A percentile compares a stretch with the other conserved stretches of the same genome.
Conservation (phyloP, 768 basidiomycete genomes). For the Suillus clintonianus region DNA sequence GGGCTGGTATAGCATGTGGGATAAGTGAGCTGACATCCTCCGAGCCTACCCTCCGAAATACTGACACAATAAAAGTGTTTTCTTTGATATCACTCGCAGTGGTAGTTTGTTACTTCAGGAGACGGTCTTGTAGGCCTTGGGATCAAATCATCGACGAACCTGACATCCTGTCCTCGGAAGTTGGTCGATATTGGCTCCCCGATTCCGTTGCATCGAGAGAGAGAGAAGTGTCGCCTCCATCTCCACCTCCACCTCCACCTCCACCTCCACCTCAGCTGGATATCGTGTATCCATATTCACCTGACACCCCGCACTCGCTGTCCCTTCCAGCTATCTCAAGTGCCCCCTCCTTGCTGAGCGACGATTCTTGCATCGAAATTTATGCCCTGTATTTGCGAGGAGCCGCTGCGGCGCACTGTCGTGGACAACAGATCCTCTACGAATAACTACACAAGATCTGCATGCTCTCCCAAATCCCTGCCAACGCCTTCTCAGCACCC, state of each 20-base stretch:
- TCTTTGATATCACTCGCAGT: conserved; percentile 1
- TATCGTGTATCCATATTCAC: not conserved
- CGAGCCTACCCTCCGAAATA: not conserved
- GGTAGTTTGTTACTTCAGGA: conserved; percentile 8
- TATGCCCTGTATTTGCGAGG: conserved; percentile 3
- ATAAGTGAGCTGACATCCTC: conserved; percentile 16
- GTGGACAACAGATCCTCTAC: not conserved
- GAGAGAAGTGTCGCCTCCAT: not conserved
- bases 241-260: not conserved
- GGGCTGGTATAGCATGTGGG: conserved; percentile 27
- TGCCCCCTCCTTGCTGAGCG: not conserved
- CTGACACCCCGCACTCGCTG: not conserved
- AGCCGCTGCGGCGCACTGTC: conserved; percentile 4
- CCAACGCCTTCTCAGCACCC: conserved; percentile 7
- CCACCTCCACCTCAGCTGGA: not conserved
- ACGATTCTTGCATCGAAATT: conserved; percentile 2
- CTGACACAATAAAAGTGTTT: conserved; percentile 3
- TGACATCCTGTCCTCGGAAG: conserved; percentile 3
- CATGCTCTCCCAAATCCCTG: conserved; percentile 4
- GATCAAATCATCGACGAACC: not conserved
- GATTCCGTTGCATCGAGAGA: not conserved
- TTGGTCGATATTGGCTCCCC: conserved; percentile 5
- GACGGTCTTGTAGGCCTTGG: conserved; percentile 1
- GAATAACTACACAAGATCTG: not conserved
- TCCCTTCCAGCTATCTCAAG: conserved; percentile 4